Evolutionary conservation across 2,329 filamentous ascomycete species (phyloP), one percentile per base, ranked within the genome.

Genomic region (Fusarium verticillioides): DNA sequence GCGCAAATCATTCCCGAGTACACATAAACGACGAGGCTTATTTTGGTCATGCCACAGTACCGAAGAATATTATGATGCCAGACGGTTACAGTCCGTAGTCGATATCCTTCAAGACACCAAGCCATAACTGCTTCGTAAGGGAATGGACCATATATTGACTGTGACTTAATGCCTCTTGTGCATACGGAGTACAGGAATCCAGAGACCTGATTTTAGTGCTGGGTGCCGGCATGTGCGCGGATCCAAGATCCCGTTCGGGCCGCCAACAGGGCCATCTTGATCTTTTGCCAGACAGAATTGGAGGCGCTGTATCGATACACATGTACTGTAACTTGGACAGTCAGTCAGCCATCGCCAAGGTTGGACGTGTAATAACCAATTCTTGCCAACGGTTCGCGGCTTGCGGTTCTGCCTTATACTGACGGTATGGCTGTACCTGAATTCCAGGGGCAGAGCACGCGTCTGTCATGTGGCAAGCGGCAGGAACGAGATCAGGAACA

Each of bases 171-270:
- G 16, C 49, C 23, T 53, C 34, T 30, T 10, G 40, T 49, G 30
- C 54, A 46, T 44, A 46, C 9, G 12, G 8, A 13, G 16, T 26
- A 26, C 8, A 26, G 19, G 19, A 21, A 6, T 21, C 11, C 32
- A 26, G 44, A 59, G 52, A 63, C 60, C 65, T 60, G 54, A 66
- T 54, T 52, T 63, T 75, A 77, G 76, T 69, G 72, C 70, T 78
- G 60, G 47, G 47, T 66, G 65, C 60, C 53, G 69, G 75, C 64
- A 71, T 70, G 71, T 63, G 57, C 58, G 70, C 69, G 66, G 76
- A 78, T 76, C 76, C 73, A 67, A 63, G 69, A 75, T 77, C 76
- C 74, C 74, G 76, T 64, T 62, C 73, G 73, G 76, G 64, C 76
- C 76, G 73, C 66, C 54, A 66, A 65, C 70, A 75, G 42, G 72